These are phyloP conservation scores for Elaeis oleifera DNA, from an alignment of 202 grass and related monocot genomes.

Conservation along the genomic window DNA sequence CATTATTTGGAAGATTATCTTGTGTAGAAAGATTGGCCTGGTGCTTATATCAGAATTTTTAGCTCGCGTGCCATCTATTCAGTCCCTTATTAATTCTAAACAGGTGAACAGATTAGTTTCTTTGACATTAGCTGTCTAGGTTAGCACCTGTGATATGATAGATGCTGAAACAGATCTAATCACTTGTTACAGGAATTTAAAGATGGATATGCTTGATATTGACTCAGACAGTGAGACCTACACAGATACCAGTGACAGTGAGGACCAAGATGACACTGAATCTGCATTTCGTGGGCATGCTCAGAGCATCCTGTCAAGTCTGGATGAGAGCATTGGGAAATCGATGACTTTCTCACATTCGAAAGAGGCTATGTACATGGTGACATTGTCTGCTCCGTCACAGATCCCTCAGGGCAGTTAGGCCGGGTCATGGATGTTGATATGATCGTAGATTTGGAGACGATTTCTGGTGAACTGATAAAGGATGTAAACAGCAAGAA, in stretches of 20 bases:
- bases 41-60: too few species aligned
- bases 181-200: conserved; percentile 4
- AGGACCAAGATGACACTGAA: conserved; percentile 74
- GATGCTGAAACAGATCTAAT: too few species aligned
- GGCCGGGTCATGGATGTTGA: conserved; percentile 56
- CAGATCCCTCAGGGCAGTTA: conserved; percentile 70
- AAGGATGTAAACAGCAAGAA: conserved; percentile 77
- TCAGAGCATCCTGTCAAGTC: conserved; percentile 60
- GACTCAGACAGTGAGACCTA: conserved; percentile 66
- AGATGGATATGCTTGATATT: conserved; percentile 56
- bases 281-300: conserved; percentile 47
- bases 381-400: conserved; percentile 60
- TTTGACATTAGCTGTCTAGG: too few species aligned
- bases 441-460: conserved; percentile 84
- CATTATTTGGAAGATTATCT: too few species aligned
- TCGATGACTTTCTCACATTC: conserved; percentile 81
- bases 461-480: conserved; percentile 50
- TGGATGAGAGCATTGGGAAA: conserved; percentile 81
- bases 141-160: too few species aligned
- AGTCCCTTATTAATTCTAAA: too few species aligned
- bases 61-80: too few species aligned
- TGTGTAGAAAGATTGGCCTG: too few species aligned
- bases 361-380: conserved; percentile 77
- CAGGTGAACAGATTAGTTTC: too few species aligned
- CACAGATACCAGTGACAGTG: conserved; percentile 68